Conservation (phyloP, 306 rosid genomes). For the Parietaria judaica region DNA sequence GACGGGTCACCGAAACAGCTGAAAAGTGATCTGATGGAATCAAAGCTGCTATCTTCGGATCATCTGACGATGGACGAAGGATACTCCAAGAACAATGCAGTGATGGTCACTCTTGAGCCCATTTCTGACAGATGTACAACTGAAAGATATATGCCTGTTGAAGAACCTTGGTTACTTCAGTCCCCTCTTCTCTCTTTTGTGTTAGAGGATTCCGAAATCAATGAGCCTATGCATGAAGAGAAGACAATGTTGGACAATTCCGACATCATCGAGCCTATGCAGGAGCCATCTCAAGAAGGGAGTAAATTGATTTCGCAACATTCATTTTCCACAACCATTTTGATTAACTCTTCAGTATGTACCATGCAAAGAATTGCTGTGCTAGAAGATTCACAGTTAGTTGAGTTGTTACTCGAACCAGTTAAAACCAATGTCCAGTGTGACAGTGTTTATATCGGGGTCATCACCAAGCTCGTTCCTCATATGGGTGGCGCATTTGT, state of each 20-base stretch:
- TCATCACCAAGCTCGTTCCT: constrained; percentile 78
- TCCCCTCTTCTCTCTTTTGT: constrained; percentile 25
- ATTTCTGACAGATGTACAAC: constrained; percentile 25
- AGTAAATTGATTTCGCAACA: constrained; percentile 33
- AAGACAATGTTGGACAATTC: constrained; percentile 38
- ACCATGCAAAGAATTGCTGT: constrained; percentile 99
- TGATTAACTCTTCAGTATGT: constrained; percentile 90
- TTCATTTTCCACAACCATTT: constrained; percentile 54
- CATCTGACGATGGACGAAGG: constrained; percentile 27
- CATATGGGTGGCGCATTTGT: constrained; percentile 98
- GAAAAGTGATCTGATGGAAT: constrained; percentile 38
- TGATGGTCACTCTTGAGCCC: constrained; percentile 22
- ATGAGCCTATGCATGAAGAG: constrained; percentile 28
- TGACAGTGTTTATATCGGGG: constrained; percentile 84
- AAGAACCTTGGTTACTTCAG: constrained; percentile 80
- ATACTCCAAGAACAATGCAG: constrained; percentile 26
- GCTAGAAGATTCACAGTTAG: constrained; percentile 72
- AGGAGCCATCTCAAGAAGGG: constrained; percentile 40
- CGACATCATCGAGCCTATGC: constrained; percentile 25
- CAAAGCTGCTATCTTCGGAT: constrained; percentile 24
- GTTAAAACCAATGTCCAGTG: constrained; percentile 92
- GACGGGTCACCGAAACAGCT: constrained; percentile 33
- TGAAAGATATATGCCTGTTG: constrained; percentile 62
- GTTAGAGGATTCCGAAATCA: constrained; percentile 37
- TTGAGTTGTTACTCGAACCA: constrained; percentile 83